phyloP scores from a whole-genome alignment of 768 basidiomycete genomes.

The Auricularia sp. region DNA sequence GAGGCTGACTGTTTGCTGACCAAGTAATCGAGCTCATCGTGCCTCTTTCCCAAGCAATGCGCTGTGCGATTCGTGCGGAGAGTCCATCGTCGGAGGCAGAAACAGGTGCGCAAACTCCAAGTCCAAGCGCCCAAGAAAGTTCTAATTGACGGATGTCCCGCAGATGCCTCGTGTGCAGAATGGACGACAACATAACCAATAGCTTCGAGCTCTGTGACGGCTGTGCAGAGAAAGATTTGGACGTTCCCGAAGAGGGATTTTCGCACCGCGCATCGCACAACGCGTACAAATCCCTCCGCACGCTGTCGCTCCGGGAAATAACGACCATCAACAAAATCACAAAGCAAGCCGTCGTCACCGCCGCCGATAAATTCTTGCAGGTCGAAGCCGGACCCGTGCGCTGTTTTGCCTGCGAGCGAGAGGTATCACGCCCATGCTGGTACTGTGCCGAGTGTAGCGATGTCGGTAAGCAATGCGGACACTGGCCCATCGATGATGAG shows the following conservation, averaged over 20 bases:
- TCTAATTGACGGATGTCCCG: background rate
- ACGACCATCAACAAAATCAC: background rate
- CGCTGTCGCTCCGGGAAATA: background rate
- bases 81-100: too few species aligned
- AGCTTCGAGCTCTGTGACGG: background rate
- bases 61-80: too few species aligned
- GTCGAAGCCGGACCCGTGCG: background rate
- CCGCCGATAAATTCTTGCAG: background rate
- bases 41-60: too few species aligned
- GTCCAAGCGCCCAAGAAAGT: background rate
- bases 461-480: background rate
- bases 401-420: background rate
- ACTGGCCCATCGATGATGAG: background rate
- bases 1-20: background rate
- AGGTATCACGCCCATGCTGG: background rate
- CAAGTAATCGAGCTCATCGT: too few species aligned
- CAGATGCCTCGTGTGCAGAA: background rate
- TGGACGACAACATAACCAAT: background rate
- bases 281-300: background rate
- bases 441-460: background rate
- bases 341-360: background rate
- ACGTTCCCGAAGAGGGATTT: background rate
- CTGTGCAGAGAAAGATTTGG: background rate
- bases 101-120: background rate
- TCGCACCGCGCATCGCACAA: background rate